Base-by-base conservation (phyloP, 306 rosid species). In the Prunus padus region DNA sequence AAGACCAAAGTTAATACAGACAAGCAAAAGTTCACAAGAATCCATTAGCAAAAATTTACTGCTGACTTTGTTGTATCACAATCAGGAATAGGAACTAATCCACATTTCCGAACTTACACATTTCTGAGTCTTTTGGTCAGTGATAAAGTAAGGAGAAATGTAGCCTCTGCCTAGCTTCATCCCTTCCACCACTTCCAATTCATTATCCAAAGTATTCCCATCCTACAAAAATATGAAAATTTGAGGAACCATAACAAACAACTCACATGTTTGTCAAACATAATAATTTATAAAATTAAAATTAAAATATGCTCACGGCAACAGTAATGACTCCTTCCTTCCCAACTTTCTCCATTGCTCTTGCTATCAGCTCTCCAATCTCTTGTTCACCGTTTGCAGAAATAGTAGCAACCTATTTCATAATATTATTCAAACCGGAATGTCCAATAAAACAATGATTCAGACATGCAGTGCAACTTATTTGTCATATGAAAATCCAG, bases 301-400 rank as follows among this genome's bases (percentile, higher is more conserved):
- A 57, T 20, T 23, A 20, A 72, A 65, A 45, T 52, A 66, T 67
- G 70, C 97, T 81, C 82, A 95, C 98, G 56, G 91, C 78, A 61
- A 95, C 96, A 42, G 97, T 95, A 73, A 95, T 92, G 70, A 95
- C 95, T 80, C 98, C 98, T 80, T 92, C 92, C 90, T 90, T 92
- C 72, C 98, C 97, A 82, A 95, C 98, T 86, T 90, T 92, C 84
- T 90, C 98, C 98, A 95, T 92, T 78, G 98, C 98, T 77, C 87
- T 95, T 19, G 93, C 98, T 72, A 95, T 87, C 81, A 95, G 67
- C 82, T 92, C 97, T 28, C 98, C 98, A 74, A 95, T 92, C 64
- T 92, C 97, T 51, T 76, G 82, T 80, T 95, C 98, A 57, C 98
- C 97, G 67, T 95, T 95, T 31, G 98, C 96, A 66, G 98, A 95